These are phyloP conservation scores for Rhodosorus marinus DNA, from an alignment of 23 red algal genomes.

Conservation along the genomic window DNA sequence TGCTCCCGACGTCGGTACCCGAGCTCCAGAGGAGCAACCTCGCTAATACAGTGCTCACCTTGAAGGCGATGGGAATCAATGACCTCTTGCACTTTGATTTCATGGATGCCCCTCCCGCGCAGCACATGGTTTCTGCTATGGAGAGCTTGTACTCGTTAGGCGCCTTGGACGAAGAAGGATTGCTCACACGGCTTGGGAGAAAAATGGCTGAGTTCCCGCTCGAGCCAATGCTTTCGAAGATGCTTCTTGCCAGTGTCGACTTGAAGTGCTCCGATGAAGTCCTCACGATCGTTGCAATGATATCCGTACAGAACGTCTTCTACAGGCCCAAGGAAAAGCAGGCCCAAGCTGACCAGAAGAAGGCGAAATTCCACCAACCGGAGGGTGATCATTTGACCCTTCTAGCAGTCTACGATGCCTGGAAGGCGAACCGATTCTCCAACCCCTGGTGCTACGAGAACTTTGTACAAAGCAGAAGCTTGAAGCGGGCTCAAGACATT, in stretches of 20 bases:
- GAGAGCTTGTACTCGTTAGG: conserved; percentile 63
- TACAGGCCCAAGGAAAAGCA: conserved; percentile 81
- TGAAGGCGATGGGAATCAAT: conserved; percentile 82
- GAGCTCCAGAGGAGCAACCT: conserved; percentile 84
- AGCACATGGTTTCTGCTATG: conserved; percentile 81
- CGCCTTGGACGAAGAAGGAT: conserved; percentile 71
- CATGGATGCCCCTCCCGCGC: conserved; percentile 81
- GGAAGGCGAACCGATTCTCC: conserved; percentile 57
- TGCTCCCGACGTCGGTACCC: conserved; percentile 72
- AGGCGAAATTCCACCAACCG: conserved; percentile 62
- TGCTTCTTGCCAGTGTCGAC: conserved; percentile 87
- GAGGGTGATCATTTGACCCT: conserved; percentile 82
- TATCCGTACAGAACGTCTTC: conserved; percentile 70
- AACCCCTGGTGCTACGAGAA: conserved; percentile 88
- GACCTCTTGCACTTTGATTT: conserved; percentile 86
- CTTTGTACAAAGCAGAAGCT: conserved; percentile 64
- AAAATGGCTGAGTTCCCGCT: conserved; percentile 88
- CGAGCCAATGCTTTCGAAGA: conserved; percentile 78
- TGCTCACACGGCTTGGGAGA: conserved; percentile 59
- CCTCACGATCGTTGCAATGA: conserved; percentile 85
- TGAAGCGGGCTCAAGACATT: conserved; percentile 77
- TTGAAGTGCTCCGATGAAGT: conserved; percentile 77
- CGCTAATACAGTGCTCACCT: conserved; percentile 61
- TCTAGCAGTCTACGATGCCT: conserved; percentile 72
- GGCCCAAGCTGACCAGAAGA: conserved; percentile 57